Evolutionary conservation across 2,329 filamentous ascomycete species (phyloP), one percentile per base, ranked within the genome.

Genomic region (Beauveria rudraprayagi): DNA sequence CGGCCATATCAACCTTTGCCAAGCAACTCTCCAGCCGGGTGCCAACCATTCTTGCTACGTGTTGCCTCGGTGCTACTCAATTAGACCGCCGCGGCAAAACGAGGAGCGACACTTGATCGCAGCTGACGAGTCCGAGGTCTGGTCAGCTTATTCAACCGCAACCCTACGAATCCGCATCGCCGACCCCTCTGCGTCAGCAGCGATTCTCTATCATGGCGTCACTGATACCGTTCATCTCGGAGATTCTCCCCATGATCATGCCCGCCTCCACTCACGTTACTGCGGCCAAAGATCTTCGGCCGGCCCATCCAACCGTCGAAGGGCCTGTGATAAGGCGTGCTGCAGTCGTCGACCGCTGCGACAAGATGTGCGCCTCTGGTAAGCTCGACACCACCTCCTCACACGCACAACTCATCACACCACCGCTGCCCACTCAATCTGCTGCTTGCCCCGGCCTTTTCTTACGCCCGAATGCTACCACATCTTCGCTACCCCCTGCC

Each of bases 301-400:
- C 78, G 67, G 60, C 66, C 5, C 58, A 70, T 60, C 70, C 70
- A 26, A 70, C 69, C 3, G 70, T 69, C 30, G 68, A 71, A 44
- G 72, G 70, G 0, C 67, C 71, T 10, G 69, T 72, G 34, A 67
- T 68, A 26, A 70, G 76, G 62, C 69, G 75, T 61, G 76, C 79
- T 56, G 88, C 87, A n/a, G 79, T 91, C 54, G 78, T 87, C 51
- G 79, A 83, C 68, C 81, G 84, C 70, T 85, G 82, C 59, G 82
- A 87, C 63, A 82, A 81, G 63, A 81, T 91, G 72, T 89, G 87
- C 69, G 85, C 86, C 34, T 84, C 84, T 51, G 80, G 86, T 83
- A 73, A 75, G 82, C 68, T 59, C 47, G 22, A 51, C 43, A 59
- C 56, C 34, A 43, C 17, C 48, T 53, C 16, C 50, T n/a, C 19